Percentiles rank a stretch among this genome's conserved stretches.
Evolutionary conservation across 495 filamentous ascomycete genomes (phyloP).

Genomic region (Xylaria acuta): DNA sequence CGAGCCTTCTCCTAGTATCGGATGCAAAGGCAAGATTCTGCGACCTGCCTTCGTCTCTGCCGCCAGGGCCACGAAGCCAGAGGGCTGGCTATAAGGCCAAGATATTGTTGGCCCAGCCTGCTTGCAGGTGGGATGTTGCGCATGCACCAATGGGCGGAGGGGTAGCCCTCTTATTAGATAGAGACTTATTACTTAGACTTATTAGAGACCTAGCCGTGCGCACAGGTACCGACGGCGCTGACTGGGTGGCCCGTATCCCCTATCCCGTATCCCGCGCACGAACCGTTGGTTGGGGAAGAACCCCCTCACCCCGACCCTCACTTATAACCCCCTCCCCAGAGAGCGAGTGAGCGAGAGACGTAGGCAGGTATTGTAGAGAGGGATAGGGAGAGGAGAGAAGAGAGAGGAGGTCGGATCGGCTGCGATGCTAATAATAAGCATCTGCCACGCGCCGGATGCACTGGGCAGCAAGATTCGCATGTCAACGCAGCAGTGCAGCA

Average conservation of each 20-base stretch:
- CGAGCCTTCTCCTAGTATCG: not conserved
- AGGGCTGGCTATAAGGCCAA: conserved; percentile 11
- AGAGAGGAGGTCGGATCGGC: not conserved
- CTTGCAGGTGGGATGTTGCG: conserved; percentile 17
- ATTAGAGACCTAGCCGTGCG: conserved; percentile 14
- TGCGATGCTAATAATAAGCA: conserved; percentile 21
- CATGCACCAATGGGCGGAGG: conserved; percentile 4
- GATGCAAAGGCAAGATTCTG: not conserved
- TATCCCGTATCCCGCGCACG: conserved; percentile 17
- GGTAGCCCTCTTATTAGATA: not conserved
- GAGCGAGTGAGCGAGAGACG: not conserved
- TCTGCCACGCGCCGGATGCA: conserved; percentile 18
- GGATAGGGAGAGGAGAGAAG: not conserved
- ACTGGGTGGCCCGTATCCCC: conserved; percentile 6
- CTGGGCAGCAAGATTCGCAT: conserved; percentile 11
- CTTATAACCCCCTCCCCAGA: not conserved
- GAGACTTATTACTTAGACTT: too few relatives aligned
- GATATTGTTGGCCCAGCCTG: conserved; percentile 22
- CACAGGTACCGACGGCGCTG: not conserved
- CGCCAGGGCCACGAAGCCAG: conserved; percentile 5
- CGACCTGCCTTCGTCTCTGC: too few relatives aligned
- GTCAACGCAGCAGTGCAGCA: conserved; percentile 22
- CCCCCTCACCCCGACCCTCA: not conserved
- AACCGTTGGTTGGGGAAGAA: not conserved
- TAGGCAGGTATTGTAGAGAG: not conserved